Evolutionary conservation across 768 basidiomycete genomes (phyloP), one percentile per base, ranked within the genome.

Genomic region (Daedalea quercina): DNA sequence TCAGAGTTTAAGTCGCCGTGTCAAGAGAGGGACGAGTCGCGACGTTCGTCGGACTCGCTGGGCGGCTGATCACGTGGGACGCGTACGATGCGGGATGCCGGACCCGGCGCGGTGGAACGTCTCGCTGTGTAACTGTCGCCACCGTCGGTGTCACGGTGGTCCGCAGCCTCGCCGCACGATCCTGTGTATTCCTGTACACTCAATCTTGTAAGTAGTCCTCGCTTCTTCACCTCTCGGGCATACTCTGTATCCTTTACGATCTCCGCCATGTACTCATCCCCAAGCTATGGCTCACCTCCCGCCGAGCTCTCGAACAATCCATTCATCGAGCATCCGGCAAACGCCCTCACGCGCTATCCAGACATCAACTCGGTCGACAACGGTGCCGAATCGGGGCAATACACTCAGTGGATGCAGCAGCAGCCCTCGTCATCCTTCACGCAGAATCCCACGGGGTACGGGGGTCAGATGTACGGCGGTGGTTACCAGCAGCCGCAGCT

Each of bases 291-390:
- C 57, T 62, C 63, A 4, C 63, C 60, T 8, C 63, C 63, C 1
- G 60, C 65, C 23, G 69, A 69, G 9, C 62, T 72, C 44, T 70
- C 73, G 47, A 90, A 85, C 62, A 89, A 89, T 59, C 87, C 87
- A 0, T 89, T 90, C 68, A 69, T 82, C 61, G 71, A 75, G 44
- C 78, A 79, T 56, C 73, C 78, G 1, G 57, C 69, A 4, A 67
- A 65, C 55, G 64, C 68, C 19, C 59, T 60, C 33, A 55, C 65
- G 2, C 80, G 87, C 54, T 90, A 76, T 60, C 88, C 88, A 33
- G 84, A 85, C 63, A 73, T 90, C 60, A 73, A 73, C 34, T 63
- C 59, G 50, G 42, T 52, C 48, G 56, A 60, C 52, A 37, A 37
- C 49, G 46, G 55, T 31, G 24, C 59, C 19, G 55, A 49, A 44